Evolutionary conservation across 495 filamentous ascomycete species (phyloP), one percentile per base, ranked within the genome.

Genomic region (Cercophora newfieldiana): DNA sequence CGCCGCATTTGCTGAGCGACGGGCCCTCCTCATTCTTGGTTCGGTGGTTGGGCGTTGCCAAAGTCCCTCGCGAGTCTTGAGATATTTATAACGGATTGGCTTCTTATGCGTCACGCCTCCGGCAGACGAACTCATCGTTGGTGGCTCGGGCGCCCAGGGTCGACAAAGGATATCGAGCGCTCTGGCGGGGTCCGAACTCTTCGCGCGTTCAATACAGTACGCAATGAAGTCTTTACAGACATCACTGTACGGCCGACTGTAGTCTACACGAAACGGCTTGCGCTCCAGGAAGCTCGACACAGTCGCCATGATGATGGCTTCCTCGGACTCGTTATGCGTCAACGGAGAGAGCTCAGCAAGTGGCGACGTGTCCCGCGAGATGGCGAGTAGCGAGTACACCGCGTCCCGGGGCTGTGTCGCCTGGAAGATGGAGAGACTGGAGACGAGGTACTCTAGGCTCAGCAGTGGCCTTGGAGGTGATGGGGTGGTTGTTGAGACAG

Each of bases 91-190:
- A 31, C 58, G 30, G 66, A 61, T 61, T 72, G 12, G 37, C 57
- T 56, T 29, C 53, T 56, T 18, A 25, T 56, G 53, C 8, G 26
- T 56, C 28, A 16, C 5, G 44, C 0, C 26, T 21, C 59, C 51
- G 33, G 19, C 7, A 14, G 62, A 29, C 19, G 65, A 77, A 78
- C 1, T 4, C 22, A 55, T 0, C 66, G 12, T 59, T 33, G 56
- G 14, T 8, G 54, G 24, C 2, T 59, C 29, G 6, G 31, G 69
- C 6, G 74, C 72, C 74, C 72, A 77, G 18, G 71, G 72, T 6
- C 75, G 70, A 28, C 70, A 74, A 0, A 77, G 66, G 37, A 77
- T 75, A 55, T 75, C 73, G 0, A 77, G 66, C 3, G 73, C 71
- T 10, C 71, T 47, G 16, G 56, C 29, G 0, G 63, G 33, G 29